phyloP scores from a whole-genome alignment of 768 basidiomycete species.

The Tubosaeta sp. region DNA sequence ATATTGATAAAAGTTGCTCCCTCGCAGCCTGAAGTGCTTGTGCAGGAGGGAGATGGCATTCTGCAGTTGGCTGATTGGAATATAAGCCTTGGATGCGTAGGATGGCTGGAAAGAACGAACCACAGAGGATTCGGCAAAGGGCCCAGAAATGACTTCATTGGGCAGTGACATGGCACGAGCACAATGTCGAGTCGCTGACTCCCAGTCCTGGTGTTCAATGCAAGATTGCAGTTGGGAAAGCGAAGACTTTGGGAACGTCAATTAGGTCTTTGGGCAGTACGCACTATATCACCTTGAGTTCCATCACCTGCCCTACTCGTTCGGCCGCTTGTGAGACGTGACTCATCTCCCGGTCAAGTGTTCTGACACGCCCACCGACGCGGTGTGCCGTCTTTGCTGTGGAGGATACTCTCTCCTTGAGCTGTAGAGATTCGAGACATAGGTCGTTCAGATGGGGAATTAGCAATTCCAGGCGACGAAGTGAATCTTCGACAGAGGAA shows the following conservation, averaged over 20 bases:
- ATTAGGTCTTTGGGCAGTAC: conserved; percentile 18
- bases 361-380: conserved; percentile 86
- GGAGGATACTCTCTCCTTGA: conserved; percentile 56
- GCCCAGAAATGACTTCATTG: conserved; percentile 68
- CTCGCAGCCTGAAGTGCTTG: conserved; percentile 78
- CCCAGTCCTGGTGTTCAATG: conserved; percentile 90
- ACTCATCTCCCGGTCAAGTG: conserved; percentile 90
- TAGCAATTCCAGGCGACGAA: conserved; percentile 58
- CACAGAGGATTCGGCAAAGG: conserved; percentile 83
- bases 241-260: conserved; percentile 51
- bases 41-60: conserved; percentile 78
- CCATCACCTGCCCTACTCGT: conserved; percentile 88
- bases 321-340: conserved; percentile 89
- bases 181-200: conserved; percentile 88
- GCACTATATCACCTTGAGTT: conserved; percentile 68
- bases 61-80: conserved; percentile 73
- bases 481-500: conserved; percentile 58
- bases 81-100: not conserved
- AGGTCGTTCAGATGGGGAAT: conserved; percentile 61
- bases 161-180: conserved; percentile 87
- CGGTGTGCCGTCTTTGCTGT: conserved; percentile 80
- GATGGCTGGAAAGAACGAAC: conserved; percentile 43
- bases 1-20: conserved; percentile 69
- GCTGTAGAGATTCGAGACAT: conserved; percentile 48
- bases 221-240: conserved; percentile 49